Evolutionary conservation across 129 eudicot genomes (phyloP), one percentile per base, ranked within the genome.

Genomic region (Oenanthe sinensis): DNA sequence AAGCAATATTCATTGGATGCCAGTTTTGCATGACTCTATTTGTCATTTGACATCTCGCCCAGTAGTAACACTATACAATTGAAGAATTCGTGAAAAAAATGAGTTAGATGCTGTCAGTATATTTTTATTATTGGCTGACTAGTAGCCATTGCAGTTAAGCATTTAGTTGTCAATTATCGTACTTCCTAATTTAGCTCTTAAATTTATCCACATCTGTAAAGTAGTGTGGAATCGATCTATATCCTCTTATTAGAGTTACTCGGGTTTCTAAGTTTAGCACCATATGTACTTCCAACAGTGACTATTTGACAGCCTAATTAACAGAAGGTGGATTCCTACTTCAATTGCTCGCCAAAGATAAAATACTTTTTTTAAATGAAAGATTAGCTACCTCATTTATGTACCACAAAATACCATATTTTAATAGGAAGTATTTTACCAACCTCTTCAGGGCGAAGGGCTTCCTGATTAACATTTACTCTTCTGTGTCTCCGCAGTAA

Each of bases 401-500:
- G 68, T 60, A 8, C 10, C 2, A 60, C 24, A 24, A n/a, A 24
- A 60, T n/a, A 24, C 68, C 33, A 60, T 24, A 10, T 8, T 8
- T 2, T 20, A 30, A 79, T 45, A 16, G 4, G 7, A 36, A 63
- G 39, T 43, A 71, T 74, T 13, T 40, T 36, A 22, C 45, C 37
- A 87, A 94, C 98, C 98, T 94, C 92, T 70, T 91, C 97, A 68
- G 87, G 84, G 85, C 90, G 88, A 88, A 94, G 93, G 46, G 86
- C 82, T 71, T 84, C 84, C 81, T 89, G 89, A 86, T 81, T 84
- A 76, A 87, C 86, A 86, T 85, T 89, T 82, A 88, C 78, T 81
- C 98, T 91, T 81, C 98, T 91, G 85, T 88, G 97, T 84, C 98
- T 91, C 60, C 97, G 91, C 62, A 94, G 84, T 84, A 94, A 79